A percentile compares a stretch with the other conserved stretches of the same genome.
Conservation (phyloP, 768 basidiomycete genomes). For the Pulveroboletus ravenelii region DNA sequence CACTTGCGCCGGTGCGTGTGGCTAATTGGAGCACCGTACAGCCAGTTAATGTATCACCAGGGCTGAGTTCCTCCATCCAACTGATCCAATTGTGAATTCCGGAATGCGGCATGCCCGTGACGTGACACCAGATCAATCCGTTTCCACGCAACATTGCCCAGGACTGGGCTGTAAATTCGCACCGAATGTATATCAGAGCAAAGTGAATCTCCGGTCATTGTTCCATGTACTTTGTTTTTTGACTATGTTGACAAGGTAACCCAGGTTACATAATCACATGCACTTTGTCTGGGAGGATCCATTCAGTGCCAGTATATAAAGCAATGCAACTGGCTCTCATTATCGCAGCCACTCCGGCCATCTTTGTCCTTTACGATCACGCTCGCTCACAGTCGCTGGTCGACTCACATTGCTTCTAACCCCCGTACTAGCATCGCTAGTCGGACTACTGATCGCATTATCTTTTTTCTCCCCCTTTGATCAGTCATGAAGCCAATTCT, state of each 20-base stretch:
- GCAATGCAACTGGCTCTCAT: neutral
- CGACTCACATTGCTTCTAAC: slow-evolving; percentile 4
- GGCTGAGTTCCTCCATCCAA: slow-evolving; percentile 3
- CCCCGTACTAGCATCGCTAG: slow-evolving; percentile 7
- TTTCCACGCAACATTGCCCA: slow-evolving; percentile 13
- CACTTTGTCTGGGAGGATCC: neutral
- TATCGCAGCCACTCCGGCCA: slow-evolving; percentile 1
- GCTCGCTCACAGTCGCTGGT: slow-evolving; percentile 14
- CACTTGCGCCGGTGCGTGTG: slow-evolving; percentile 6
- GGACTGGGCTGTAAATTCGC: slow-evolving; percentile 1
- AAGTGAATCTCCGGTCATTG: slow-evolving; percentile 3
- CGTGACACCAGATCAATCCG: neutral
- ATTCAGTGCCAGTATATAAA: slow-evolving; percentile 8
- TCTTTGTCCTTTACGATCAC: slow-evolving; percentile 5
- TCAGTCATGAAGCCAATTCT: slow-evolving; percentile 49
- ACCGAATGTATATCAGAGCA: neutral
- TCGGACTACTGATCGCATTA: slow-evolving; percentile 3
- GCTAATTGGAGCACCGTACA: neutral
- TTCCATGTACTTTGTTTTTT: neutral
- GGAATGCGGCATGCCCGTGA: neutral
- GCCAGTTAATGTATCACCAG: neutral
- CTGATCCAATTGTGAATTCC: slow-evolving; percentile 4
- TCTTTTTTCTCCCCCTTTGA: neutral
- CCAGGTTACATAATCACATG: slow-evolving; percentile 14
- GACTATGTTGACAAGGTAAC: slow-evolving; percentile 22